Evolutionary conservation across 257 asterid genomes (phyloP).

Genomic region (Gynochthodes officinalis): DNA sequence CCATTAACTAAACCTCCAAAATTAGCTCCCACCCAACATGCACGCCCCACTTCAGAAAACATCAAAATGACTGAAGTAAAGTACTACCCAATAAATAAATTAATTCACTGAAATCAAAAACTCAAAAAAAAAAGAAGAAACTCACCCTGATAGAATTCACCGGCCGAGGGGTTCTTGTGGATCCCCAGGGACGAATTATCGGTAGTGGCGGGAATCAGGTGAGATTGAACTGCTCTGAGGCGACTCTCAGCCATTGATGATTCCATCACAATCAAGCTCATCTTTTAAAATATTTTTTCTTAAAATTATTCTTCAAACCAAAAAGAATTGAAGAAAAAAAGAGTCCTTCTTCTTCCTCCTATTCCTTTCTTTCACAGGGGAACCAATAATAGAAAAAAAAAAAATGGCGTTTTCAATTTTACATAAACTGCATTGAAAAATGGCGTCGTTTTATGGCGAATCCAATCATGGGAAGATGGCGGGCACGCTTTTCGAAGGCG

Average conservation of each 20-base stretch:
- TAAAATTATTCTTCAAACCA: neutral
- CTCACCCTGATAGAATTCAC: slow-evolving; percentile 61
- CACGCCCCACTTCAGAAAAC: neutral
- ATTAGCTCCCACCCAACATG: neutral
- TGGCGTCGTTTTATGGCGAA: neutral
- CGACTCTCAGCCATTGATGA: slow-evolving; percentile 64
- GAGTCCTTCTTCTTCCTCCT: neutral
- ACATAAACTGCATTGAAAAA: too few species aligned
- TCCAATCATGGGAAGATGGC: neutral
- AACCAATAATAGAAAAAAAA: too few species aligned
- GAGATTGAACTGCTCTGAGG: slow-evolving; percentile 63
- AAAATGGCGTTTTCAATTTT: neutral
- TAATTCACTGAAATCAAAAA: neutral
- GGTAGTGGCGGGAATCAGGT: slow-evolving; percentile 45
- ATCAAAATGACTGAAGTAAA: too few species aligned
- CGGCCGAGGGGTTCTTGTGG: slow-evolving; percentile 55
- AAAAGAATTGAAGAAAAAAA: too few species aligned
- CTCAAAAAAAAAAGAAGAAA: neutral
- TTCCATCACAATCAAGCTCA: slow-evolving; percentile 37
- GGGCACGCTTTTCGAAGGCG: slow-evolving; percentile 51
- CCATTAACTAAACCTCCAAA: neutral
- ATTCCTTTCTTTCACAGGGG: too few species aligned
- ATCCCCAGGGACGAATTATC: slow-evolving; percentile 35
- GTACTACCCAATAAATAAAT: too few species aligned
- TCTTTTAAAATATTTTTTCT: too few species aligned